Evolutionary conservation across 2,329 filamentous ascomycete species (phyloP).

Genomic region (Cercospora zeae-maydis): DNA sequence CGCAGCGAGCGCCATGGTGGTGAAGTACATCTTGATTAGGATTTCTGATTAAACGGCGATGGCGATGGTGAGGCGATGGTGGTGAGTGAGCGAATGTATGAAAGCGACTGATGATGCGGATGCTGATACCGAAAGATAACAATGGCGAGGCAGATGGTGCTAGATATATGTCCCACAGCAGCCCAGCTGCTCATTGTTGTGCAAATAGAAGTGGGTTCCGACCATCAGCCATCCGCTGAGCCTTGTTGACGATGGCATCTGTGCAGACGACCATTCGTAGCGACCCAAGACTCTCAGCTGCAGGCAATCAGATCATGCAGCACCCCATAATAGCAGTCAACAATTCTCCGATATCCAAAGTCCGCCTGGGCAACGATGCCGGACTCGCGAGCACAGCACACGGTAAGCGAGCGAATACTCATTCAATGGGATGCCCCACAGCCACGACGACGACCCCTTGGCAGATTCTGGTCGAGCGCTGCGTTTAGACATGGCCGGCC

Average conservation of each 20-base stretch:
- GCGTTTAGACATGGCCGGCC: background rate
- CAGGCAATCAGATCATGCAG: constrained; percentile 9
- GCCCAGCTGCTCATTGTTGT: constrained; percentile 2
- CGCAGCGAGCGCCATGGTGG: constrained; percentile 23
- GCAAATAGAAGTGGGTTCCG: constrained; percentile 17
- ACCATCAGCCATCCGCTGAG: constrained; percentile 13
- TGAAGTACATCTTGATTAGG: constrained; percentile 23
- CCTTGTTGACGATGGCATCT: constrained; percentile 6
- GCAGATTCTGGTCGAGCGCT: background rate
- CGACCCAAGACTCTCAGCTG: constrained; percentile 12
- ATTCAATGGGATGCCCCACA: background rate
- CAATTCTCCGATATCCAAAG: constrained; percentile 18
- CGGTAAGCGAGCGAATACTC: constrained; percentile 5
- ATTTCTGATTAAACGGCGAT: background rate
- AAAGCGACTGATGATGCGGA: constrained; percentile 2
- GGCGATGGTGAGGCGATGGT: background rate
- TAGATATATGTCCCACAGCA: constrained; percentile 9
- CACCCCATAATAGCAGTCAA: constrained; percentile 14
- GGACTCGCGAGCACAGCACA: constrained; percentile 1
- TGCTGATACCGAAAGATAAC: constrained; percentile 6
- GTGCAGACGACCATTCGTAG: constrained; percentile 10
- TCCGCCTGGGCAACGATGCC: constrained; percentile 12
- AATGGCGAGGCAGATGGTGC: constrained; percentile 1
- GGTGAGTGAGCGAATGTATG: constrained; percentile 10
- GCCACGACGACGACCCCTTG: constrained; percentile 1